Percentiles rank a stretch among this genome's conserved stretches.
Evolutionary conservation across 176 grass and related monocot species (phyloP).

Genomic region (Carex cristatella): DNA sequence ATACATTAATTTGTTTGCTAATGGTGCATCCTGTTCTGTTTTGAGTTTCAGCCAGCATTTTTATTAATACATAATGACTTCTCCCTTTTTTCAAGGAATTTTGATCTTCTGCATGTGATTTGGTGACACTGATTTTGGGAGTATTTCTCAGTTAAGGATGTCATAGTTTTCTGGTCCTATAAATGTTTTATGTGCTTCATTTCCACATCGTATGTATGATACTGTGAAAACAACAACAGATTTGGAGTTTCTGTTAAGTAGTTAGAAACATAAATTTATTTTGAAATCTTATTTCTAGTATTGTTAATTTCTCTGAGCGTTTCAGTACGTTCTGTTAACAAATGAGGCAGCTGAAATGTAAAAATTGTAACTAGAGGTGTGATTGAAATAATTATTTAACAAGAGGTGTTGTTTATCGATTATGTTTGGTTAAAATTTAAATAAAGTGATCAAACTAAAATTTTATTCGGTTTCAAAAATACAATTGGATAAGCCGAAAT

Average conservation of each 20-base stretch:
- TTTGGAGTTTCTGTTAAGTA: neutral
- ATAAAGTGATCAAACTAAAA: too few species aligned
- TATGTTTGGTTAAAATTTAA: too few species aligned
- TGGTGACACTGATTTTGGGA: neutral
- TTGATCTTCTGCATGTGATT: neutral
- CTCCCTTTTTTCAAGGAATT: neutral
- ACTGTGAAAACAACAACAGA: neutral
- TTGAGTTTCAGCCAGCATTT: neutral
- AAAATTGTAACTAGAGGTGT: neutral
- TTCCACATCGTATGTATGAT: neutral
- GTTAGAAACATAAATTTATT: neutral
- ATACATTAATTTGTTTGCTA: neutral
- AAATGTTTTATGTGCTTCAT: neutral
- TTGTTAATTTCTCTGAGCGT: neutral
- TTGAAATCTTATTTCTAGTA: neutral
- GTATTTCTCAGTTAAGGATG: neutral
- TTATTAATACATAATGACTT: neutral
- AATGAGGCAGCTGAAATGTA: neutral
- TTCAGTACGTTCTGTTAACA: neutral
- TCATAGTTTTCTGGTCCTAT: neutral
- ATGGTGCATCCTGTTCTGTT: neutral
- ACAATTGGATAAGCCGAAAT: too few species aligned
- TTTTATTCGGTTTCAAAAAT: too few species aligned
- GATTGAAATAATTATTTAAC: too few species aligned
- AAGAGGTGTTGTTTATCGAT: too few species aligned